Conservation (phyloP, 2,329 filamentous ascomycete genomes). For the Trematosphaeria pertusa region DNA sequence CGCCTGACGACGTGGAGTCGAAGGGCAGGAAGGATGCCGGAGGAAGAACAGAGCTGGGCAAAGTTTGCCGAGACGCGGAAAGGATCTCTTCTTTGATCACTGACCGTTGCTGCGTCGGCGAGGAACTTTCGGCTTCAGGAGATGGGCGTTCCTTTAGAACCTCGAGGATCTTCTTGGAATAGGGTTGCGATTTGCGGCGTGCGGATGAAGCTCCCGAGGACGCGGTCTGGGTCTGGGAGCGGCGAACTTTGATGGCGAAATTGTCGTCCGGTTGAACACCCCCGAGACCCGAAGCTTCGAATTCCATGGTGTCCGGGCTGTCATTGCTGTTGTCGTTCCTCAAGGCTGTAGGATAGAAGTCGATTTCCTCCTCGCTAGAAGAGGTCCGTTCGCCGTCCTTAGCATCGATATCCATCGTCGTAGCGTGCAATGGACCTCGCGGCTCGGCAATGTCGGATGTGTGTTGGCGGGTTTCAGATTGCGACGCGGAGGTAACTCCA, state of each 20-base stretch:
- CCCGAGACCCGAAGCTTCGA: slow-evolving; percentile 63
- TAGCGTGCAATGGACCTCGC: slow-evolving; percentile 31
- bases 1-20: slow-evolving; percentile 44
- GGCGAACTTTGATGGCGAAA: slow-evolving; percentile 60
- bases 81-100: slow-evolving; percentile 70
- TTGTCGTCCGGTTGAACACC: slow-evolving; percentile 66
- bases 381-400: slow-evolving; percentile 39
- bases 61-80: slow-evolving; percentile 71
- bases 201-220: neutral
- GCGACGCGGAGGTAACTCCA: slow-evolving; percentile 21
- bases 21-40: slow-evolving; percentile 53
- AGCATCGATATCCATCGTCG: slow-evolving; percentile 27
- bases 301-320: slow-evolving; percentile 41
- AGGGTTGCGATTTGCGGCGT: slow-evolving; percentile 23
- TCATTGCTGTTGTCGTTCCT: slow-evolving; percentile 29
- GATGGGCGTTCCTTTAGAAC: slow-evolving; percentile 33
- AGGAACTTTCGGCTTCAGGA: slow-evolving; percentile 12
- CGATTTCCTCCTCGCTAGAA: slow-evolving; percentile 40
- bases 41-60: slow-evolving; percentile 54
- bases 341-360: slow-evolving; percentile 45
- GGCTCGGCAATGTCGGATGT: slow-evolving; percentile 37
- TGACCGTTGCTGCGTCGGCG: slow-evolving; percentile 14
- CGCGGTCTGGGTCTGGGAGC: slow-evolving; percentile 28
- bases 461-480: neutral
- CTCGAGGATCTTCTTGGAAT: slow-evolving; percentile 41